Evolutionary conservation across 257 asterid species (phyloP).

Genomic region (Linaria vulgaris): DNA sequence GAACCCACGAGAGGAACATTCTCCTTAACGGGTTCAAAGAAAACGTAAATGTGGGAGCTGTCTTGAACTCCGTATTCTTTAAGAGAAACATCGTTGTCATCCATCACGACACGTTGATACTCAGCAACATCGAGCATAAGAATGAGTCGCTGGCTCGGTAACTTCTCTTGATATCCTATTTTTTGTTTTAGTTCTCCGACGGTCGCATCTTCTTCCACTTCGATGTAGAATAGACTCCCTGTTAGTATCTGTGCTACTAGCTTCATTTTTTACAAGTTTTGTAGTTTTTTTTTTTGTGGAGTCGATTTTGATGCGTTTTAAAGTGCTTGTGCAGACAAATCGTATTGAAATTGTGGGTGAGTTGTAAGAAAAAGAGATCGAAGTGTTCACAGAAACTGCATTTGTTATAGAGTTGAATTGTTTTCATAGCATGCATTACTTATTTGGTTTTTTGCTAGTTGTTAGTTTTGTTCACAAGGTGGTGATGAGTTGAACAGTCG

Average conservation of each 20-base stretch:
- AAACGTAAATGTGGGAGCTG: conserved; percentile 63
- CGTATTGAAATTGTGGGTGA: neutral
- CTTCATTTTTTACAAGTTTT: conserved; percentile 36
- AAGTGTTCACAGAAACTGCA: conserved; percentile 35
- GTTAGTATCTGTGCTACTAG: conserved; percentile 59
- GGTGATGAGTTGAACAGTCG: no score
- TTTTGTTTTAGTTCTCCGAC: conserved; percentile 53
- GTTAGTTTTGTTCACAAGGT: conserved; percentile 7
- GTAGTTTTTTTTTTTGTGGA: no score
- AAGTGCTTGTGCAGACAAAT: no score
- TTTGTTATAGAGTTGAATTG: conserved; percentile 31
- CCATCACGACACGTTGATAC: conserved; percentile 25
- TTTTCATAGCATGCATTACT: conserved; percentile 32
- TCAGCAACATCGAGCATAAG: conserved; percentile 45
- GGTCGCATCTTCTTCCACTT: conserved; percentile 43
- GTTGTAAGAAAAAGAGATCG: no score
- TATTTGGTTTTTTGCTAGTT: conserved; percentile 23
- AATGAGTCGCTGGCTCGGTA: conserved; percentile 51
- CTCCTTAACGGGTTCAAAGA: conserved; percentile 31
- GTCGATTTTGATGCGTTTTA: no score
- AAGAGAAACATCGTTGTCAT: conserved; percentile 35
- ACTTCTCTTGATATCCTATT: conserved; percentile 55
- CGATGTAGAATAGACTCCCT: conserved; percentile 52
- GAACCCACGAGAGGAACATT: neutral
- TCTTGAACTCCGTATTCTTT: conserved; percentile 53